Evolutionary conservation across 805 yeast species (phyloP).

Genomic region (Metschnikowia aberdeeniae): DNA sequence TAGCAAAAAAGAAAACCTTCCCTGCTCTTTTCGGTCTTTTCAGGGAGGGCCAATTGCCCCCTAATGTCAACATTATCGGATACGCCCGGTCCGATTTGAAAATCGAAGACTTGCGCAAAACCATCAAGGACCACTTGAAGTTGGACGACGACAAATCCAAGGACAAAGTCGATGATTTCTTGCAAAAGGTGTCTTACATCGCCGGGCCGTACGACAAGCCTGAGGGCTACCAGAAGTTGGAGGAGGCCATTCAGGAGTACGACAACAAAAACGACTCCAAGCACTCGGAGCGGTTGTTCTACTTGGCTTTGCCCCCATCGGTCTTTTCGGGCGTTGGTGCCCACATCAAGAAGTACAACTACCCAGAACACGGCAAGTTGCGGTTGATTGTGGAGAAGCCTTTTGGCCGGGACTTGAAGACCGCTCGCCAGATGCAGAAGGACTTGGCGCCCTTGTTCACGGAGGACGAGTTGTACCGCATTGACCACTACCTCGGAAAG

Average conservation of each 20-base stretch:
- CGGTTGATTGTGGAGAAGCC: conserved; percentile 95
- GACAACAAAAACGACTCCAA: conserved; percentile 46
- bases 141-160: conserved; percentile 40
- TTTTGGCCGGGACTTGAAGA: conserved; percentile 85
- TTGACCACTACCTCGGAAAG: conserved; percentile 96
- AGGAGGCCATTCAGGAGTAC: conserved; percentile 50
- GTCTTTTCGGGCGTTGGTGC: conserved; percentile 78
- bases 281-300: conserved; percentile 76
- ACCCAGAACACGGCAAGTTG: conserved; percentile 55
- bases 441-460: conserved; percentile 79
- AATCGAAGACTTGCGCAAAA: conserved; percentile 60
- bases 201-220: conserved; percentile 76
- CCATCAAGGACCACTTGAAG: conserved; percentile 63
- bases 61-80: conserved; percentile 72
- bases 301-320: conserved; percentile 92
- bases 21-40: conserved; percentile 74
- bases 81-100: conserved; percentile 83
- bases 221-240: conserved; percentile 65
- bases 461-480: conserved; percentile 90
- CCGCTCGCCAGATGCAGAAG: conserved; percentile 72
- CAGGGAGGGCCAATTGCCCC: conserved; percentile 67
- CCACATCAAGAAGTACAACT: conserved; percentile 63
- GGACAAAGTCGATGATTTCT: conserved; percentile 55
- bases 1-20: conserved; percentile 93
- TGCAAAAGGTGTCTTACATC: conserved; percentile 61